A percentile compares a stretch with the other conserved stretches of the same genome.
Conservation (phyloP, 176 grass and related monocot species). For the Triticum monococcum region DNA sequence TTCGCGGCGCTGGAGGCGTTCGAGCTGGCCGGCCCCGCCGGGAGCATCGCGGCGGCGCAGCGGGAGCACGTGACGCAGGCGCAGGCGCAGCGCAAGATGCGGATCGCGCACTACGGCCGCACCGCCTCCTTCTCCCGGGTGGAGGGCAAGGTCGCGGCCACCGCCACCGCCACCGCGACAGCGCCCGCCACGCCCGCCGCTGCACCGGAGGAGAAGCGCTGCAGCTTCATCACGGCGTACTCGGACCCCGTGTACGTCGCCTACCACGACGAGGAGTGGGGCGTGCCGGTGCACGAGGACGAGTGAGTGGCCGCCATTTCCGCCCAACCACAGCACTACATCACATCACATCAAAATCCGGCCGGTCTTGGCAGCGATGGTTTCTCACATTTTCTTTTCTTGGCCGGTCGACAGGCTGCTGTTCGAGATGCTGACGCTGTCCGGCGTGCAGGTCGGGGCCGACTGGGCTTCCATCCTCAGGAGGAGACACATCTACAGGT, state of each 20-base stretch:
- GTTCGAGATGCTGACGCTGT: constrained; percentile 83
- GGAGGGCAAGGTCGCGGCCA: constrained; percentile 39
- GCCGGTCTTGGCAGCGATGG: no score
- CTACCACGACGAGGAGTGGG: constrained; percentile 97
- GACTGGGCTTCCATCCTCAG: constrained; percentile 91
- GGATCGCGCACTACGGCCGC: constrained; percentile 79
- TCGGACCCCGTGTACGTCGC: constrained; percentile 76
- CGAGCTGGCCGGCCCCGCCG: constrained; percentile 55
- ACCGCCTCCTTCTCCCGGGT: constrained; percentile 64
- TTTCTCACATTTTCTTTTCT: constrained; percentile 3
- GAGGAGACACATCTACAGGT: constrained; percentile 88
- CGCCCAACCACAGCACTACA: background rate
- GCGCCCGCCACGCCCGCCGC: background rate
- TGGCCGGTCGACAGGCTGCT: constrained; percentile 45
- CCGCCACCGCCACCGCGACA: background rate
- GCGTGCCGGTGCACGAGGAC: constrained; percentile 80
- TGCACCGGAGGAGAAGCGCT: constrained; percentile 69
- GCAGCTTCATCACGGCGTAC: constrained; percentile 88
- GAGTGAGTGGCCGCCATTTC: constrained; percentile 40
- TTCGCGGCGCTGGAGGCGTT: constrained; percentile 44
- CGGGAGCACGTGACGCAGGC: constrained; percentile 51
- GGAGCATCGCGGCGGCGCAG: constrained; percentile 66
- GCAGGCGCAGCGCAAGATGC: constrained; percentile 84
- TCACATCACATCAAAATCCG: no score
- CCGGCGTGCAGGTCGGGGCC: constrained; percentile 84